phyloP scores from a whole-genome alignment of 179 eudicot genomes.

The Sideroxylon spinosum region DNA sequence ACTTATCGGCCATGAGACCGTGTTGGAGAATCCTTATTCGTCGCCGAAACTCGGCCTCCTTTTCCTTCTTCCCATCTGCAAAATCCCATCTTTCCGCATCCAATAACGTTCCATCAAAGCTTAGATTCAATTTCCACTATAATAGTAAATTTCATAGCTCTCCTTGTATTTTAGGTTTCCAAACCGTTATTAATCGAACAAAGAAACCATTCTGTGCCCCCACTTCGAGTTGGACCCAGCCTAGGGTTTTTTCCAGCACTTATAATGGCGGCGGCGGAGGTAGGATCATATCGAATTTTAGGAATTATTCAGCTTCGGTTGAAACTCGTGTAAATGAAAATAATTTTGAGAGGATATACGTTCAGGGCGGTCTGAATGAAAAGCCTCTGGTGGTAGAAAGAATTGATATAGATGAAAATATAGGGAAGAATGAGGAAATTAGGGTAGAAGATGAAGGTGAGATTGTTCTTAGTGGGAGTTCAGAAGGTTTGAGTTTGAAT shows the following conservation, averaged over 20 bases:
- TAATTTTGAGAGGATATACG: constrained; percentile 55
- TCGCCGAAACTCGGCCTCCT: constrained; percentile 29
- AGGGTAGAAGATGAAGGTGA: constrained; percentile 16
- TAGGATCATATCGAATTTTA: constrained; percentile 25
- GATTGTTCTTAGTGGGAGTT: constrained; percentile 9
- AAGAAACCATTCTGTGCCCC: constrained; percentile 28
- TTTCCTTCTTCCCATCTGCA: constrained; percentile 15
- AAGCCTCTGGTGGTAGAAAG: constrained; percentile 54
- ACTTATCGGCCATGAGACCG: constrained; percentile 37
- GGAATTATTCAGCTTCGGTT: constrained; percentile 39
- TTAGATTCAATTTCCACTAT: constrained; percentile 21
- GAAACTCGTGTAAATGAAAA: constrained; percentile 47
- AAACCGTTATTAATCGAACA: constrained; percentile 20
- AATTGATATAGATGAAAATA: constrained; percentile 28
- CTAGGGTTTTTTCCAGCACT: constrained; percentile 36
- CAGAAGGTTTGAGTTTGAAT: constrained; percentile 19
- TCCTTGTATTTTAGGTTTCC: constrained; percentile 30
- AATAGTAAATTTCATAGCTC: constrained; percentile 28
- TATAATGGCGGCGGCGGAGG: constrained; percentile 23
- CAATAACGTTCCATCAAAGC: constrained; percentile 17
- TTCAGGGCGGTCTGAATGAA: constrained; percentile 47
- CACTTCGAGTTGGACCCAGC: constrained; percentile 36
- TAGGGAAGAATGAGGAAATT: constrained; percentile 20
- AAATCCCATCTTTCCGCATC: constrained; percentile 22
- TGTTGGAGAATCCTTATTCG: constrained; percentile 40